Base-by-base conservation (phyloP, 768 basidiomycete genomes). In the Leccinum variicolor region DNA sequence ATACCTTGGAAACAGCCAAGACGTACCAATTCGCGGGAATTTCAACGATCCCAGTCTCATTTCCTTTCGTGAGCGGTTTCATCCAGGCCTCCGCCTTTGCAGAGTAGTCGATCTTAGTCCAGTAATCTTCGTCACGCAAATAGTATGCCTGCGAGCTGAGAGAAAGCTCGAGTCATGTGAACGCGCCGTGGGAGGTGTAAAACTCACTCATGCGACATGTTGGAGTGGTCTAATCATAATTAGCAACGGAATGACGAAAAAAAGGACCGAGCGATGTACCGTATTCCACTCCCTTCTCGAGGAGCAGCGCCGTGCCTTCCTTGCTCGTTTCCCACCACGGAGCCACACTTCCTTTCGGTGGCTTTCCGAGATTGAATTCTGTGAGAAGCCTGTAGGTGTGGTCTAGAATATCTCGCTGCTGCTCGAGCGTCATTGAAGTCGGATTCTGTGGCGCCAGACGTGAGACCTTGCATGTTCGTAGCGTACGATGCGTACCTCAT, bases 291-390 rank as follows among this genome's bases (percentile, higher is more conserved):
- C 89, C 89, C 60, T 85, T 84, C 36, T 86, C 84, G 23, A 89
- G 77, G 25, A 90, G 73, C 25, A 90, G 74, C 15, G 81, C 71
- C 0, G 82, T 83, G 4, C 84, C 84, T 68, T 87, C 86, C 59
- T 81, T 84, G 69, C 82, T 85, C 3, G 82, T 82, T 68, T 91
- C 89, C 88, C 88, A 91, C 87, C 89, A 91, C 0, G 87, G 88
- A 1, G 87, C 88, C 33, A 88, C 86, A 51, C 80, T 82, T 39
- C 84, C 85, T 66, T 81, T 83, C 0, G 84, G 84, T 23, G 83
- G 75, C 15, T 78, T 69, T 25, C 84, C 83, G 58, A 81, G 71
- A 66, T 86, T 87, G 65, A 89, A 89, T 13, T 79, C 76, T 1
- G 86, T 87, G 43, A 89, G 72, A n/a, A 87, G 74, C 19, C 81